Evolutionary conservation across 805 yeast species (phyloP).

Genomic region (Starmerella potacharoeniae): DNA sequence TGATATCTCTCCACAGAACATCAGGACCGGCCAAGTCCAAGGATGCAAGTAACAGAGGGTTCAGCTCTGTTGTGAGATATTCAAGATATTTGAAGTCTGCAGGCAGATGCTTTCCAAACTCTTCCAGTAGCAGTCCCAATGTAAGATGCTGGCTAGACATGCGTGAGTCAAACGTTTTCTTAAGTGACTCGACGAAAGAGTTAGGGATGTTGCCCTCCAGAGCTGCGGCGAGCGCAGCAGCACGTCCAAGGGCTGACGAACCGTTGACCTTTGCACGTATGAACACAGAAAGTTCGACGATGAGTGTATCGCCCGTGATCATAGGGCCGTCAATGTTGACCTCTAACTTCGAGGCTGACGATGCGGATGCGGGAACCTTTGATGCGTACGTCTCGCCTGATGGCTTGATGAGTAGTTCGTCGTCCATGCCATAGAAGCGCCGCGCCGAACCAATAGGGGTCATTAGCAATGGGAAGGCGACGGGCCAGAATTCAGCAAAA

Average conservation of each 20-base stretch:
- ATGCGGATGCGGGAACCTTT: conserved; percentile 16
- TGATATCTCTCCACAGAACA: conserved; percentile 56
- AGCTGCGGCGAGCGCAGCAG: conserved; percentile 20
- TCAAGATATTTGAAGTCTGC: background rate
- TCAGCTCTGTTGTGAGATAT: background rate
- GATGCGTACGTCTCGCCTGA: conserved; percentile 43
- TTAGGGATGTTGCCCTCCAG: background rate
- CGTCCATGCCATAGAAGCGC: conserved; percentile 73
- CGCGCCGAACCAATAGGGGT: conserved; percentile 94
- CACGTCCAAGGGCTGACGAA: conserved; percentile 61
- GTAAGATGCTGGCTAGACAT: conserved; percentile 75
- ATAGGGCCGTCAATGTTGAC: conserved; percentile 91
- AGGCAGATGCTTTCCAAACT: conserved; percentile 33
- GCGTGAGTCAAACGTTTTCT: conserved; percentile 39
- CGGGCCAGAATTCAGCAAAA: conserved; percentile 30
- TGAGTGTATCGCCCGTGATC: conserved; percentile 77
- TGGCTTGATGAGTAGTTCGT: conserved; percentile 63
- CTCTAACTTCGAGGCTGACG: conserved; percentile 20
- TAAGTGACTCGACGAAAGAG: background rate
- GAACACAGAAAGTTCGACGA: conserved; percentile 66
- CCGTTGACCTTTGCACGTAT: conserved; percentile 66
- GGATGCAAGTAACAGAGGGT: conserved; percentile 11
- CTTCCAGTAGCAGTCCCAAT: conserved; percentile 57
- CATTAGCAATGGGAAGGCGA: conserved; percentile 50
- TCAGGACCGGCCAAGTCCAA: conserved; percentile 12